Conservation (phyloP, 163 green algal genomes). For the Scenedesmus sp. region DNA sequence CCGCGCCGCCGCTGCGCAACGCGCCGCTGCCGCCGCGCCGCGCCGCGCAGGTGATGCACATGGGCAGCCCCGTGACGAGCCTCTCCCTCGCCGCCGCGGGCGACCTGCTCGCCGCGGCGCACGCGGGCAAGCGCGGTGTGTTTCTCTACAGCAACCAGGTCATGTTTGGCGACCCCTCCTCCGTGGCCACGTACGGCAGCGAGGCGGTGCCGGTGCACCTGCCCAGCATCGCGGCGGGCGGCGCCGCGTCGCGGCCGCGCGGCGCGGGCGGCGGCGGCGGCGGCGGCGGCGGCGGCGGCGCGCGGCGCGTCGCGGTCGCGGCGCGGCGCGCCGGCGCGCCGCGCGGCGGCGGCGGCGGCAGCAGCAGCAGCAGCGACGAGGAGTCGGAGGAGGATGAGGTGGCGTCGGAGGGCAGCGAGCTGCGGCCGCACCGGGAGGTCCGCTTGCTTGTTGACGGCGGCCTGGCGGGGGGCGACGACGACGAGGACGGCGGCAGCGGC, state of each 20-base stretch:
- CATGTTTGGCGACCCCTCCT: slow-evolving; percentile 70
- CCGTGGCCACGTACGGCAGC: slow-evolving; percentile 46
- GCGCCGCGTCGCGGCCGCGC: not conserved
- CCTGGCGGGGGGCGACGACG: too few species aligned
- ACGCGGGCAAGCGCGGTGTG: slow-evolving; percentile 82
- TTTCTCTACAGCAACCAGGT: slow-evolving; percentile 95
- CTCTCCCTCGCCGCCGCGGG: slow-evolving; percentile 80
- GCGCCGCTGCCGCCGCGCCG: slow-evolving; percentile 29
- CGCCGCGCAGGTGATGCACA: slow-evolving; percentile 73
- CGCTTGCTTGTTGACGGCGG: too few species aligned
- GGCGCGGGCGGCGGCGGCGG: slow-evolving; percentile 17
- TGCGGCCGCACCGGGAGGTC: too few species aligned
- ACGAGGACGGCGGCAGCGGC: too few species aligned
- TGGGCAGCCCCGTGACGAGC: slow-evolving; percentile 75
- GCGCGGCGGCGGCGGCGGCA: too few species aligned
- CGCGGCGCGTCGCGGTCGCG: not conserved
- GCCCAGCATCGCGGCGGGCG: slow-evolving; percentile 20
- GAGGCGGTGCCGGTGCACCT: slow-evolving; percentile 36
- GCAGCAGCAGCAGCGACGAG: slow-evolving; percentile 17
- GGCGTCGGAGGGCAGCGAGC: too few species aligned
- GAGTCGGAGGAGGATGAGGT: slow-evolving; percentile 33
- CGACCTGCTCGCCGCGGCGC: slow-evolving; percentile 89
- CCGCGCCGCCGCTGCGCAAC: too few species aligned
- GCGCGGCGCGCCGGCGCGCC: too few species aligned
- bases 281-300: slow-evolving; percentile 1